A percentile compares a stretch with the other conserved stretches of the same genome.
phyloP scores from a whole-genome alignment of 306 rosid species.

The Hylodesmum podocarpum region DNA sequence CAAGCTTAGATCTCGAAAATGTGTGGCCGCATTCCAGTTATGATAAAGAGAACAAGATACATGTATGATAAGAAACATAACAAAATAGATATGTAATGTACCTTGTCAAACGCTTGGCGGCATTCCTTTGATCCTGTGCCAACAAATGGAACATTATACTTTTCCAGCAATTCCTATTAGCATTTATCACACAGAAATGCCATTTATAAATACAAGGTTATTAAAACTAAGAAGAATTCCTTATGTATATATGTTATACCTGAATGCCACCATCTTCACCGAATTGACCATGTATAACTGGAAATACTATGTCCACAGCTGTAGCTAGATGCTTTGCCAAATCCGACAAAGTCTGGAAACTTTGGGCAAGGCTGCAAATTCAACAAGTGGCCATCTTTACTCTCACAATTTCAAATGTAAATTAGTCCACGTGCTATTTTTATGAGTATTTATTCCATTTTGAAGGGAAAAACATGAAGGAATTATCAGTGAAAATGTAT shows the following conservation, averaged over 20 bases:
- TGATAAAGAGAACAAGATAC: not conserved
- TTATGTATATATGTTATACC: conserved; percentile 43
- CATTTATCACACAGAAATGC: conserved; percentile 28
- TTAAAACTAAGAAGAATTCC: conserved; percentile 5
- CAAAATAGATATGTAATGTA: conserved; percentile 31
- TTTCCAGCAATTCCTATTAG: conserved; percentile 80
- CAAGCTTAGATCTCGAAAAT: conserved; percentile 12
- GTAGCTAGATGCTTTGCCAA: conserved; percentile 80
- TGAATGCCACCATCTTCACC: conserved; percentile 98
- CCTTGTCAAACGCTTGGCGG: conserved; percentile 89
- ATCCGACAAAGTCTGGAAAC: conserved; percentile 66
- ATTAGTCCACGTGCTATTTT: not conserved
- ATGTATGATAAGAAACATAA: not conserved
- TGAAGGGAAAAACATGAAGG: not conserved
- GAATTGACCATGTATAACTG: conserved; percentile 90
- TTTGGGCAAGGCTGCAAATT: conserved; percentile 83
- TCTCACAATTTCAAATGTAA: not conserved
- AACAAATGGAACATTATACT: conserved; percentile 80
- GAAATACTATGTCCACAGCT: conserved; percentile 85
- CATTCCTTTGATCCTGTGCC: conserved; percentile 91
- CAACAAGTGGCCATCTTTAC: conserved; percentile 25
- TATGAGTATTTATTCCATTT: not conserved
- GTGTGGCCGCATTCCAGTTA: not conserved
- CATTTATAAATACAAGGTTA: conserved; percentile 3
- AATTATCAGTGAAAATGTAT: not conserved